Percentiles rank a stretch among this genome's conserved stretches.
Evolutionary conservation across 306 rosid genomes (phyloP).

Genomic region (Cicer pinnatifidum): DNA sequence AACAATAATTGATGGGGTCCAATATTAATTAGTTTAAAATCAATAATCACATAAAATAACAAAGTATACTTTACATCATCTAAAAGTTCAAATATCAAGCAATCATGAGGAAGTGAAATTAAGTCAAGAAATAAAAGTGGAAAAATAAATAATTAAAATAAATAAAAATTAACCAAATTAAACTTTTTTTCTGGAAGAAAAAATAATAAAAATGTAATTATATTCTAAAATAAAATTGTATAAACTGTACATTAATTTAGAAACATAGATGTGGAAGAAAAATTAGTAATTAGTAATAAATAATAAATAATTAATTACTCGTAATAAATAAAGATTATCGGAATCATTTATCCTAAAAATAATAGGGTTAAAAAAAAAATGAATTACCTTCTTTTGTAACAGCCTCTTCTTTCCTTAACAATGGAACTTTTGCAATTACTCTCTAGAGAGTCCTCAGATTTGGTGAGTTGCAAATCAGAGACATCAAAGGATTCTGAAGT

Average conservation of each 20-base stretch:
- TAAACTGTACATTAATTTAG: background rate
- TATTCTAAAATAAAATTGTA: background rate
- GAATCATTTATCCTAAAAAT: no score
- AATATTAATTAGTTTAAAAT: background rate
- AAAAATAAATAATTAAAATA: background rate
- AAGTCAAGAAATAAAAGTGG: background rate
- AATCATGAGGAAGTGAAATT: background rate
- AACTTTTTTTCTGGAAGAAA: background rate
- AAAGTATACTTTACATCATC: background rate
- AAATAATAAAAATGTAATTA: background rate
- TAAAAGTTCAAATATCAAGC: conserved; percentile 12
- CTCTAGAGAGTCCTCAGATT: conserved; percentile 54
- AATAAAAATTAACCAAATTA: background rate
- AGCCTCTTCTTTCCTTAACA: conserved; percentile 55
- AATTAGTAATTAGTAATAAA: background rate
- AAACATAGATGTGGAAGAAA: background rate
- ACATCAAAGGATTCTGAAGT: conserved; percentile 15
- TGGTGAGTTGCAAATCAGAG: conserved; percentile 32
- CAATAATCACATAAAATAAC: background rate
- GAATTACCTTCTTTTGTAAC: conserved; percentile 66
- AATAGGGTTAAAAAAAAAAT: no score
- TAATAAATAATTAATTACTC: background rate
- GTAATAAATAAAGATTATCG: no score
- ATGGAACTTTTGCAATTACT: conserved; percentile 49
- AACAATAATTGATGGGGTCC: conserved; percentile 51